Evolutionary conservation across 495 filamentous ascomycete species (phyloP).

Genomic region (Cudoniella acicularis): DNA sequence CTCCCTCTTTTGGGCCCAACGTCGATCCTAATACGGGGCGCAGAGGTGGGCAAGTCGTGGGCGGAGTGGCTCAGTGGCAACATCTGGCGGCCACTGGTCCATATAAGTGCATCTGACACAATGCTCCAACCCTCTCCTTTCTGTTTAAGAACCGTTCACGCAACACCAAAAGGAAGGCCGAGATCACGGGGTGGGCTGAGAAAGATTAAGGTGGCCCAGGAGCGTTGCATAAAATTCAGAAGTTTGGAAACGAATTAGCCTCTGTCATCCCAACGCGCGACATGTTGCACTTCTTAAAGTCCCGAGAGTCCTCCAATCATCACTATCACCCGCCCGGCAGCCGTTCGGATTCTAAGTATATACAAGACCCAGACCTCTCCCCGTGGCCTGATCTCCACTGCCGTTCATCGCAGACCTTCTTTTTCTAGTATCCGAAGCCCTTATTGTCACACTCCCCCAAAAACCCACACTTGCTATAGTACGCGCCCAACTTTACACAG

Average conservation of each 20-base stretch:
- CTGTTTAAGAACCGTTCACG: background rate
- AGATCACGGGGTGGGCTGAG: background rate
- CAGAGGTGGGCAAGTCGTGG: background rate
- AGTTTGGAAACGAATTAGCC: slow-evolving; percentile 13
- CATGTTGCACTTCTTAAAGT: background rate
- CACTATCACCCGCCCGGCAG: background rate
- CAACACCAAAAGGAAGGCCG: background rate
- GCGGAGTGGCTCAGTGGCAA: background rate
- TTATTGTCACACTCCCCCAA: background rate
- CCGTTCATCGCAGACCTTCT: background rate
- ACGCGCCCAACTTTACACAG: background rate
- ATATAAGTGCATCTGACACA: background rate
- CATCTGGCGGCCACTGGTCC: background rate
- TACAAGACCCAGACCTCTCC: background rate
- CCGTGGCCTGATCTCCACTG: background rate
- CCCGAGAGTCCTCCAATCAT: background rate
- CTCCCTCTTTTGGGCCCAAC: background rate
- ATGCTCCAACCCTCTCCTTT: background rate
- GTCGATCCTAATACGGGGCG: background rate
- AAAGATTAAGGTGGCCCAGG: background rate
- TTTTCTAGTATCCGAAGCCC: background rate
- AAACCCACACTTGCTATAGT: background rate
- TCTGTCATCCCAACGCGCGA: slow-evolving; percentile 18
- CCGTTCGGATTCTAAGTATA: background rate
- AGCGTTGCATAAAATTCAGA: slow-evolving; percentile 10